Conservation (phyloP, 2,329 filamentous ascomycete species). For the Cercospora beticola region DNA sequence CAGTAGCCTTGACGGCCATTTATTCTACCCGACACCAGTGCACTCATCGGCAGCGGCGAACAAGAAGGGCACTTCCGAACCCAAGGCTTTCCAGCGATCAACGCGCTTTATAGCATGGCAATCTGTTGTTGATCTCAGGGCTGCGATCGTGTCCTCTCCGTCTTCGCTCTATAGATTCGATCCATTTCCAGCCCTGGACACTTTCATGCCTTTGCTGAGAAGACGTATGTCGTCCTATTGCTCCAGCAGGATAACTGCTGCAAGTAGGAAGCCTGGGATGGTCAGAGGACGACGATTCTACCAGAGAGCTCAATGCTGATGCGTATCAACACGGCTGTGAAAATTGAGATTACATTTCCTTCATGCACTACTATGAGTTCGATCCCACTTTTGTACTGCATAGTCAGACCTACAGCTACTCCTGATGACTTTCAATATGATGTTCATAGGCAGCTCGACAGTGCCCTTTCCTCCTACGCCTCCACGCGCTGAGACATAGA, state of each 20-base stretch:
- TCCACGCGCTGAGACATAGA: not conserved
- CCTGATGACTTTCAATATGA: not conserved
- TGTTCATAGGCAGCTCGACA: not conserved
- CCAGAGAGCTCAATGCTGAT: not conserved
- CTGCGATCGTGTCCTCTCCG: not conserved
- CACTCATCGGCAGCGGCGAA: not conserved
- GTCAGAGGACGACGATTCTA: not conserved
- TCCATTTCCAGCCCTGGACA: not conserved
- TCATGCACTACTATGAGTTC: not conserved
- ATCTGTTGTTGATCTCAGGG: not conserved
- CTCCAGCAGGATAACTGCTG: not conserved
- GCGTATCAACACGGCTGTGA: not conserved
- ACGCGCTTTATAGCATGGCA: not conserved
- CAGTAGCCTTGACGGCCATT: not conserved
- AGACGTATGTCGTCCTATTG: not conserved
- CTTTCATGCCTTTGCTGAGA: not conserved
- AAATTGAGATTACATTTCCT: not conserved
- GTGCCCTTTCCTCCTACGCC: not conserved
- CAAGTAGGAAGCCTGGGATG: not conserved
- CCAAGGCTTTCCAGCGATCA: not conserved
- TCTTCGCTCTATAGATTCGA: not conserved
- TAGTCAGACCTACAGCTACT: not conserved
- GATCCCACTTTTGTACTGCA: not conserved
- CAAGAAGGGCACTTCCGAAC: not conserved
- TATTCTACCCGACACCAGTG: not conserved